Evolutionary conservation across 225 moss, liverwort and hornwort genomes (phyloP).

Genomic region (Physcomitrium patens): DNA sequence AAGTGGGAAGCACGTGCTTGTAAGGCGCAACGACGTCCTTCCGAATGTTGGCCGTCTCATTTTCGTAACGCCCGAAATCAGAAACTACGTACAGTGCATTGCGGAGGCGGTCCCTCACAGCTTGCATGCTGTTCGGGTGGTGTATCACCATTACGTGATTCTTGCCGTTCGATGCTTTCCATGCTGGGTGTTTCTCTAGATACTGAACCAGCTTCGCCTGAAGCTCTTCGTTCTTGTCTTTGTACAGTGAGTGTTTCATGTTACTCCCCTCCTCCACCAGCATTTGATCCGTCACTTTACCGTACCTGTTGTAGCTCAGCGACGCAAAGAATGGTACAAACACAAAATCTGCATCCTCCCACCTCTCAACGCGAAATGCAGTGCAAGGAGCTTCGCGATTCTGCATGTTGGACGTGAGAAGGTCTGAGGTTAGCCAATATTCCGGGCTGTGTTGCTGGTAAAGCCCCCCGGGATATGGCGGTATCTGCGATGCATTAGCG

Average conservation of each 20-base stretch:
- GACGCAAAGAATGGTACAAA: conserved; percentile 35
- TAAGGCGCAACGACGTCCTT: conserved; percentile 29
- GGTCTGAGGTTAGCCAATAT: neutral
- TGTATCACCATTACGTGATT: neutral
- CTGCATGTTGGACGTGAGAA: neutral
- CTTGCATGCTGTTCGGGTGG: neutral
- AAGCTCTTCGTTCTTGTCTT: conserved; percentile 30
- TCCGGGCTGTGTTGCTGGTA: conserved; percentile 54
- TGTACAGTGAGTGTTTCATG: neutral
- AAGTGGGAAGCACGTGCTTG: conserved; percentile 26
- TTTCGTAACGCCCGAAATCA: conserved; percentile 1
- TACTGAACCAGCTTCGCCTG: conserved; percentile 39
- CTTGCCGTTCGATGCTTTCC: conserved; percentile 6
- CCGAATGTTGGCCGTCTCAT: conserved; percentile 5
- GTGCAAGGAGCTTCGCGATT: neutral
- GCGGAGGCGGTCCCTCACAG: neutral
- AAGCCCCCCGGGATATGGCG: neutral
- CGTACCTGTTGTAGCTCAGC: conserved; percentile 32
- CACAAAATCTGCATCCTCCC: neutral
- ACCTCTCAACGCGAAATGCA: neutral
- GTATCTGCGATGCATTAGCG: neutral
- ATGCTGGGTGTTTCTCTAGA: conserved; percentile 18
- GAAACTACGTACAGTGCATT: neutral
- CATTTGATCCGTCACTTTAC: conserved; percentile 34
- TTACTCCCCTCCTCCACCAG: neutral